Base-by-base conservation (phyloP, 129 eudicot genomes). In the Solidago caesia region DNA sequence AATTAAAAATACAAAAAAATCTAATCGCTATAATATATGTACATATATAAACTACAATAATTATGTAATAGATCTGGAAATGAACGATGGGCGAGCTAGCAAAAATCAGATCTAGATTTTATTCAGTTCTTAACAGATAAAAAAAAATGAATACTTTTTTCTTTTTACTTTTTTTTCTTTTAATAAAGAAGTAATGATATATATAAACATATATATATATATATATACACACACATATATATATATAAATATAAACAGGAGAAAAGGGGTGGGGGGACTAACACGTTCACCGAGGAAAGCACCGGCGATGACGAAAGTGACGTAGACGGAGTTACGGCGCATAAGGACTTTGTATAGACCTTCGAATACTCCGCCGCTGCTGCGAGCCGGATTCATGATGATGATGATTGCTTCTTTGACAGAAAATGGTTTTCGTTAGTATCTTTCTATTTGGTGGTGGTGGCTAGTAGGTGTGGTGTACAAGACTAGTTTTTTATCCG, bases 251-350 rank as follows among this genome's bases (percentile, higher is more conserved):
- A 63, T 60, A 8, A 12, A 15, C 33, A 64, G 52, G 59, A 41
- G 44, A 69, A 33, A 4, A 71, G 44, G 48, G 47, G 12, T 47
- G 43, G 5, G 43, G 26, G 10, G 16, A 71, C 84, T 80, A 16
- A 89, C 96, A 78, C 91, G 89, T 86, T 89, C 96, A 57, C 96
- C 96, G 84, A 78, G 8, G 74, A 89, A 86, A 49, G 96, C 96
- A 62, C 91, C 96, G 72, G 88, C 82, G 87, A 89, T 81, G 86
- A 89, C 84, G 87, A 89, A 89, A 33, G 96, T 89, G 81, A 84
- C 91, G 80, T 86, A 86, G 64, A 89, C 83, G 63, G 91, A 83
- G 76, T 80, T 89, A 14, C 96, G 91, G 47, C 91, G 87, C 91
- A 89, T 86, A 16, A 89, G 44, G 39, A 86, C 75, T 65, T 83